Evolutionary conservation across 768 basidiomycete species (phyloP).

Genomic region (Gymnopilus dilepis): DNA sequence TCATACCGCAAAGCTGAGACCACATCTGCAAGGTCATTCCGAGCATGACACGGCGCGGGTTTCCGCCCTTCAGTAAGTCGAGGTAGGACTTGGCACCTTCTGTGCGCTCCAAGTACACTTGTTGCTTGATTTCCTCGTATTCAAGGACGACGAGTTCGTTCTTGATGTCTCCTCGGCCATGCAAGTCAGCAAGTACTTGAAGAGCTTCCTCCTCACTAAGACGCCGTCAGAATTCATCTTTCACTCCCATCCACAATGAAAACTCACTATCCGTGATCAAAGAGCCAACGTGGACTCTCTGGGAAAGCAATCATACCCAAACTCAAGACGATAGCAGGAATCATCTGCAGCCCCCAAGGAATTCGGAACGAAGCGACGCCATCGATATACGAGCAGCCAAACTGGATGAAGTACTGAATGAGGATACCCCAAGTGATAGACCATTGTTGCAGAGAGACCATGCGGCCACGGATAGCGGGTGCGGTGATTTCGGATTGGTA

Average conservation of each 20-base stretch:
- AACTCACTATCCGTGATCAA: conserved; percentile 60
- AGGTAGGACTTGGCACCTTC: conserved; percentile 74
- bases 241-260: too few relatives aligned
- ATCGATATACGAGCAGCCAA: conserved; percentile 75
- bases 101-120: conserved; percentile 60
- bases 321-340: conserved; percentile 74
- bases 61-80: conserved; percentile 69
- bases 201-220: conserved; percentile 64
- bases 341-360: conserved; percentile 81
- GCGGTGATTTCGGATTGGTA: conserved; percentile 80
- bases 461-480: conserved; percentile 72
- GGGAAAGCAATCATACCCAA: conserved; percentile 73
- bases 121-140: conserved; percentile 68
- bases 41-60: conserved; percentile 72
- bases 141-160: conserved; percentile 71
- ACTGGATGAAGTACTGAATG: conserved; percentile 77
- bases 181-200: conserved; percentile 75
- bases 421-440: conserved; percentile 82
- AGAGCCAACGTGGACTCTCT: conserved; percentile 73
- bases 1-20: conserved; percentile 80
- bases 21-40: conserved; percentile 80
- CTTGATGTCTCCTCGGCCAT: conserved; percentile 64
- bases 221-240: not conserved
- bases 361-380: conserved; percentile 78
- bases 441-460: conserved; percentile 83